Evolutionary conservation across 78 protist genomes (phyloP).

Genomic region (Anaeramoeba ignava): DNA sequence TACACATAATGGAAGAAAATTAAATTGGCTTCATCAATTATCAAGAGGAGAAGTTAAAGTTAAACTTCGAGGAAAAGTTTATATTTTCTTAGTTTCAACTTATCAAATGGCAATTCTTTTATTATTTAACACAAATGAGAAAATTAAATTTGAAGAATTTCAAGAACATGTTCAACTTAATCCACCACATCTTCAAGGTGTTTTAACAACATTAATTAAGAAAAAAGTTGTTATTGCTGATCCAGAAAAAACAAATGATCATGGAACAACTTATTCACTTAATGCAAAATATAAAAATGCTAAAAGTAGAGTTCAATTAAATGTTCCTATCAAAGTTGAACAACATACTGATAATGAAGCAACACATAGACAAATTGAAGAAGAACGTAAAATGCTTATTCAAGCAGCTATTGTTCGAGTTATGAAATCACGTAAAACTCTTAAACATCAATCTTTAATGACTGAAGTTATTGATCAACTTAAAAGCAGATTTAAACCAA

Average conservation of each 20-base stretch:
- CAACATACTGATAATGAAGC: slow-evolving; percentile 42
- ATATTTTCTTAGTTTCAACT: no score
- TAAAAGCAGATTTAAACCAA: slow-evolving; percentile 7
- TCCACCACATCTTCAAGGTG: no score
- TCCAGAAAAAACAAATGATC: no score
- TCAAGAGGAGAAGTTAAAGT: slow-evolving; percentile 65
- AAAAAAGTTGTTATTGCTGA: no score
- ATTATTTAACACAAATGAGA: slow-evolving; percentile 36
- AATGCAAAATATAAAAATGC: no score
- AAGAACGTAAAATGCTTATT: slow-evolving; percentile 52
- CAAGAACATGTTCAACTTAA: slow-evolving; percentile 36
- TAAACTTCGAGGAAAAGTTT: no score
- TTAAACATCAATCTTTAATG: slow-evolving; percentile 47
- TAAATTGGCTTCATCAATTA: slow-evolving; percentile 61
- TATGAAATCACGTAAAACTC: slow-evolving; percentile 69
- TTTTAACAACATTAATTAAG: no score
- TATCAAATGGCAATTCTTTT: slow-evolving; percentile 43
- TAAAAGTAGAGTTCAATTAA: slow-evolving; percentile 42
- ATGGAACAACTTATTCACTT: no score
- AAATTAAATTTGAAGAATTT: slow-evolving; percentile 31
- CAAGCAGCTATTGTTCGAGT: slow-evolving; percentile 82
- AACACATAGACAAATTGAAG: slow-evolving; percentile 55
- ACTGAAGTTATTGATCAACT: slow-evolving; percentile 43
- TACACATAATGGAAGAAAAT: slow-evolving; percentile 55
- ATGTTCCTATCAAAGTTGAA: slow-evolving; percentile 41